A percentile compares a stretch with the other conserved stretches of the same genome.
These are phyloP conservation scores for Herpetomonas samuelpessoai DNA, from an alignment of 208 protist species.

Conservation along the genomic window DNA sequence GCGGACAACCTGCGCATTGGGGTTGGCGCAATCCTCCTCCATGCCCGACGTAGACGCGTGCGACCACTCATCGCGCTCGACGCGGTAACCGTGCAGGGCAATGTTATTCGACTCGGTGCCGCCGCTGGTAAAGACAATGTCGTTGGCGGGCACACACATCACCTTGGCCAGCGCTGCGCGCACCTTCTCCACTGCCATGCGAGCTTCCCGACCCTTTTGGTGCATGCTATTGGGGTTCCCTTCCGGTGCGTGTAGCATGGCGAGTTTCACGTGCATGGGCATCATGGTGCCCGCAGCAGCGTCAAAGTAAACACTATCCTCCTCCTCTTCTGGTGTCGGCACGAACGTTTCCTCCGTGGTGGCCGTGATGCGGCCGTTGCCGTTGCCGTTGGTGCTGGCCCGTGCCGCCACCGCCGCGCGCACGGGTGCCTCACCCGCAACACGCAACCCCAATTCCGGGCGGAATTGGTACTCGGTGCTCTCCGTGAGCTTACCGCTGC, in stretches of 20 bases:
- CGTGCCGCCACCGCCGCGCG: neutral
- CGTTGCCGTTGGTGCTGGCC: neutral
- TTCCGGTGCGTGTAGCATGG: conserved; percentile 58
- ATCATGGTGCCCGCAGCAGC: conserved; percentile 68
- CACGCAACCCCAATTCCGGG: conserved; percentile 36
- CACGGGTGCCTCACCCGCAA: neutral
- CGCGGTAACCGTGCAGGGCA: conserved; percentile 71
- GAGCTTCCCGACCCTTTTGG: conserved; percentile 59
- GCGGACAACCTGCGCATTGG: conserved; percentile 24
- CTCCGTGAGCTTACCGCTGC: conserved; percentile 39
- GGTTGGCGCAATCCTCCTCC: conserved; percentile 15
- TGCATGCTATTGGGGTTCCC: conserved; percentile 82
- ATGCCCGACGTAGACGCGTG: conserved; percentile 48
- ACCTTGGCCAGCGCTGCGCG: conserved; percentile 44
- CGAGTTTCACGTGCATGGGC: conserved; percentile 33
- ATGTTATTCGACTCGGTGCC: conserved; percentile 85
- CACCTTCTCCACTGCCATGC: conserved; percentile 73
- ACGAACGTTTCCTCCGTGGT: neutral
- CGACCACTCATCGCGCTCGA: conserved; percentile 66
- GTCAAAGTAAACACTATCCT: conserved; percentile 68
- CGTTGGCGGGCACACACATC: conserved; percentile 53
- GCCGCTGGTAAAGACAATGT: conserved; percentile 80
- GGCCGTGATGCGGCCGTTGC: neutral
- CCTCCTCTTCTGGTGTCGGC: conserved; percentile 10
- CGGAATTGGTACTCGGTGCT: conserved; percentile 36